Base-by-base conservation (phyloP, 441 rosid genomes). In the Brassica hybrid region DNA sequence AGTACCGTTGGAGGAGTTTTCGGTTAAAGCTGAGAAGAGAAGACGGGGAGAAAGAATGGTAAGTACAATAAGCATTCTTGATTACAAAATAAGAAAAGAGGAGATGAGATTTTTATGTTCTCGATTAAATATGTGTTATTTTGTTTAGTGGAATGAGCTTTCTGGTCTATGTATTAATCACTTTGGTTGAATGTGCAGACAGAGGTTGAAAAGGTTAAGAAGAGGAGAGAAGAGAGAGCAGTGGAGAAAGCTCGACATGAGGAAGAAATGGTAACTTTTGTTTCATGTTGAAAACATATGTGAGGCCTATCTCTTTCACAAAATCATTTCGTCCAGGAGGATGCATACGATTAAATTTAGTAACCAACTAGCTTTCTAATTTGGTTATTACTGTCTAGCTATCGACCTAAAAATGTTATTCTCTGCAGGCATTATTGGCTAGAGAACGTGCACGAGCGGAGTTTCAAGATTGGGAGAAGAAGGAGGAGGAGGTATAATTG, bases 381-480 rank as follows among this genome's bases (percentile, higher is more conserved):
- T 61, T 68, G 30, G 16, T 54, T 27, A 6, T 4, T 56, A 27
- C 41, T 48, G 16, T 23, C 52, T 32, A 23, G 63, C 30, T 73
- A 7, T 23, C 63, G 79, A 68, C 30, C 52, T 41, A 11, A 18
- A 13, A 65, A 36, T 25, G 54, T 13, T 66, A 74, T 8, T 65
- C 67, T 82, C 64, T 85, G 69, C 84, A 95, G 98, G 97, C 95
- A 25, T 10, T 93, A 72, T 84, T 95, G 81, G 96, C 97, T 27
- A 92, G 99, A 82, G 99, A 95, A 71, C 97, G 97, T 78, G 96
- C 99, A 56, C 86, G 97, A 75, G 99, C 98, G 76, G 99, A 95
- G 82, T 90, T 87, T 82, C 97, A 93, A 67, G 99, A 95, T 65
- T 95, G 96, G 98, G 99, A 95, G 89, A 95, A 90, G 85, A 95